Evolutionary conservation across 345 rosid species (phyloP).

Genomic region (Gossypium stocksii): DNA sequence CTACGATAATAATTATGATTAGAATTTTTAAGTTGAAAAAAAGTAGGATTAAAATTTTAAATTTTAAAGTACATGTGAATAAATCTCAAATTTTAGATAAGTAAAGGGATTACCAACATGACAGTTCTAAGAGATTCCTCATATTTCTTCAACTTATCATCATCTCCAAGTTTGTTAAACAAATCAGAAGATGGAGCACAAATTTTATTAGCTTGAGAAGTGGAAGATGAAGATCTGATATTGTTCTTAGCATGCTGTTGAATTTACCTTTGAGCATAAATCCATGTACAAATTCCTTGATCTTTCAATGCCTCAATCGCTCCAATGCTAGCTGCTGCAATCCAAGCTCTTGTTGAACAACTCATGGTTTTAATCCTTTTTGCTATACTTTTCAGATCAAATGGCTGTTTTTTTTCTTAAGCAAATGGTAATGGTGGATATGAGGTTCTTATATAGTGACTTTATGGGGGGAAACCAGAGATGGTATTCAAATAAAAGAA

Average conservation of each 20-base stretch:
- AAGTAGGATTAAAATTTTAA: background rate
- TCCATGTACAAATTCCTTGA: too few species aligned
- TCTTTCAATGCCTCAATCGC: slow-evolving; percentile 50
- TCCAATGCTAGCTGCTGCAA: slow-evolving; percentile 50
- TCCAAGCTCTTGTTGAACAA: slow-evolving; percentile 38
- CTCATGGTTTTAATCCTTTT: slow-evolving; percentile 7
- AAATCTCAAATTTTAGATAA: slow-evolving; percentile 9
- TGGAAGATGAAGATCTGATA: slow-evolving; percentile 18
- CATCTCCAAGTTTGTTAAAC: slow-evolving; percentile 1
- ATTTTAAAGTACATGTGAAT: background rate
- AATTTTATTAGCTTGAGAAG: slow-evolving; percentile 28
- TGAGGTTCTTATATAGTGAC: slow-evolving; percentile 3
- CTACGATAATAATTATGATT: too few species aligned
- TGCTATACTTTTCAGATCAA: background rate
- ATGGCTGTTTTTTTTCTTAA: background rate
- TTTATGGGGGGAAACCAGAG: background rate
- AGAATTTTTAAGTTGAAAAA: background rate
- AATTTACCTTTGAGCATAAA: slow-evolving; percentile 30
- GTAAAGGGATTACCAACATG: background rate
- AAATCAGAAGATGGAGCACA: slow-evolving; percentile 15
- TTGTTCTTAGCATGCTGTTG: slow-evolving; percentile 34
- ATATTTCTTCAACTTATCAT: slow-evolving; percentile 17
- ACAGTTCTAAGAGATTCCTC: slow-evolving; percentile 25
- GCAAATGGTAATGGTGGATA: background rate
- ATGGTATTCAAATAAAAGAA: background rate